phyloP scores from a whole-genome alignment of 1,284 basidiomycete genomes.

The Boletus nobilissimus region DNA sequence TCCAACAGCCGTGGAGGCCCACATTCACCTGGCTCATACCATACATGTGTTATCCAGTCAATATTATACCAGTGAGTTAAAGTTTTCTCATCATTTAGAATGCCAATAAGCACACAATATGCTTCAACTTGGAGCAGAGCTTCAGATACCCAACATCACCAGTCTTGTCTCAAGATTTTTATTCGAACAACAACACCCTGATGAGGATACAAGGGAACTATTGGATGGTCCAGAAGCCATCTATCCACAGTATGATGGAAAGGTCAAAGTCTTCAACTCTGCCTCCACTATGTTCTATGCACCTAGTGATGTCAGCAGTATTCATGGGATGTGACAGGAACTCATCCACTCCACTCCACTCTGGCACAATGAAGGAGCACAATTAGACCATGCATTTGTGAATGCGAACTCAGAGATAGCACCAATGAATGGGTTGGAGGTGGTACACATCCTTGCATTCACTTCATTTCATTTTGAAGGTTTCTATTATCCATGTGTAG shows the following conservation, averaged over 20 bases:
- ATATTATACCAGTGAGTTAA: too few species aligned
- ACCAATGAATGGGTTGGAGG: neutral
- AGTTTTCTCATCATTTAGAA: too few species aligned
- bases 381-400: neutral
- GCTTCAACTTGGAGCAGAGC: too few species aligned
- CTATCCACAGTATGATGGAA: neutral
- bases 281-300: neutral
- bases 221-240: too few species aligned
- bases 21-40: too few species aligned
- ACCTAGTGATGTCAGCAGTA: neutral
- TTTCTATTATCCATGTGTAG: neutral
- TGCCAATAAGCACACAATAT: too few species aligned
- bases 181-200: neutral
- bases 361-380: neutral
- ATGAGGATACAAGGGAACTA: neutral
- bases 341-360: neutral
- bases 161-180: neutral
- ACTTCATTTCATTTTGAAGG: too few species aligned
- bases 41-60: too few species aligned
- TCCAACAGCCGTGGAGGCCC: too few species aligned
- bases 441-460: neutral
- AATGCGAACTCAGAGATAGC: neutral
- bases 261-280: neutral
- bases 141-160: neutral
- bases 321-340: neutral